A percentile compares a stretch with the other conserved stretches of the same genome.
Conservation (phyloP, 116 monocot genomes). For the Iris pallida region DNA sequence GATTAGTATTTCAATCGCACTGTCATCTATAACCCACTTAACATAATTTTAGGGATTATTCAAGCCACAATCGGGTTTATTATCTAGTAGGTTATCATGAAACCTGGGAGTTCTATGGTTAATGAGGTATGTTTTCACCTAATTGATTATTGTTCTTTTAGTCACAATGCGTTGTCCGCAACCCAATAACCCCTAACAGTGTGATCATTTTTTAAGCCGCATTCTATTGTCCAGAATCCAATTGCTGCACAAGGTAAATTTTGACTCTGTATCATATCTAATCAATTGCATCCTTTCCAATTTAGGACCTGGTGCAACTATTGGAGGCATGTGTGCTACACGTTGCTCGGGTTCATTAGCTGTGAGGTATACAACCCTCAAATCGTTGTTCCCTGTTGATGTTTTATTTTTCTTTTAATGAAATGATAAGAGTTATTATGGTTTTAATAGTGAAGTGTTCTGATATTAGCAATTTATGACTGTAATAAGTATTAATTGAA, state of each 20-base stretch:
- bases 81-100: background rate
- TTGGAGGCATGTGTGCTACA: constrained; percentile 99
- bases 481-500: background rate
- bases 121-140: background rate
- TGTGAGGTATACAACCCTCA: constrained; percentile 61
- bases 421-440: too few species aligned
- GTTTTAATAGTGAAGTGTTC: background rate
- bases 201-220: too few species aligned
- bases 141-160: too few species aligned
- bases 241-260: background rate
- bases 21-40: too few species aligned
- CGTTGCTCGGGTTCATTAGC: constrained; percentile 99
- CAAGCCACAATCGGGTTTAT: too few species aligned
- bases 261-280: background rate
- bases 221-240: background rate
- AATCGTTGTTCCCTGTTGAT: background rate
- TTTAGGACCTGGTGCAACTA: constrained; percentile 92
- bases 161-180: background rate
- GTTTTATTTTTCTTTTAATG: background rate
- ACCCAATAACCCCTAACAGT: background rate
- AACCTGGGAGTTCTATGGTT: background rate
- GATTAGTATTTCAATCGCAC: too few species aligned
- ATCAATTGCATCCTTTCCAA: background rate
- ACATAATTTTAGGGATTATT: background rate
- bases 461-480: background rate